Base-by-base conservation (phyloP, 257 asterid genomes). In the Capsicum chinense region DNA sequence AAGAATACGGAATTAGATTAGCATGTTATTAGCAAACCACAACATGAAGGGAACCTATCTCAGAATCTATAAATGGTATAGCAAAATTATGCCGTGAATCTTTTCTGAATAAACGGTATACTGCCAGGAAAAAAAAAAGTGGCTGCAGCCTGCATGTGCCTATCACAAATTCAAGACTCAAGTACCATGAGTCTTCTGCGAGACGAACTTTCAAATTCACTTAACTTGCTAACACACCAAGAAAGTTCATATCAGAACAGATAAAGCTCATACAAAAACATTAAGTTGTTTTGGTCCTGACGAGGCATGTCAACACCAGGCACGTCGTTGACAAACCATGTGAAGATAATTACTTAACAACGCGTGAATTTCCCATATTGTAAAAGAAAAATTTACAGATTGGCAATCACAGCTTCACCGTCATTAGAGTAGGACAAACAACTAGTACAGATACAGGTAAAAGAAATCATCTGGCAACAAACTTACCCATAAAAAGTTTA, bases 401-500 rank as follows among this genome's bases (percentile, higher is more conserved):
- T 63, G 70, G 8, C 70, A 63, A 5, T 63, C 70, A 21, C 70
- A 63, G 70, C 70, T 63, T 21, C 70, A 63, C 8, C 42, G 5
- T 63, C 44, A 63, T 3, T 21, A 33, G 71, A 26, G 71, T 6
- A 11, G 69, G 71, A 79, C 48, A 79, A 19, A 56, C 56, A 9
- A 9, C 67, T 79, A 47, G 52, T 17, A n/a, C 47, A 35, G 9
- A 33, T 57, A 56, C 12, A 79, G 39, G 21, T 14, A 64, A 79
- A 17, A 1, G 54, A 58, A 21, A 52, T 35, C 13, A 16, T 2
- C 60, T 33, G 80, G 67, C 37, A 2, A 67, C 58, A 35, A 54
- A 33, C 69, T 84, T 67, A 83, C 85, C 85, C 68, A 56, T 56
- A 83, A 85, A 80, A 80, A 86, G 42, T 66, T 81, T 80, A 81